Conservation (phyloP, 2,329 filamentous ascomycete genomes). For the Pyricularia pennisetigena region DNA sequence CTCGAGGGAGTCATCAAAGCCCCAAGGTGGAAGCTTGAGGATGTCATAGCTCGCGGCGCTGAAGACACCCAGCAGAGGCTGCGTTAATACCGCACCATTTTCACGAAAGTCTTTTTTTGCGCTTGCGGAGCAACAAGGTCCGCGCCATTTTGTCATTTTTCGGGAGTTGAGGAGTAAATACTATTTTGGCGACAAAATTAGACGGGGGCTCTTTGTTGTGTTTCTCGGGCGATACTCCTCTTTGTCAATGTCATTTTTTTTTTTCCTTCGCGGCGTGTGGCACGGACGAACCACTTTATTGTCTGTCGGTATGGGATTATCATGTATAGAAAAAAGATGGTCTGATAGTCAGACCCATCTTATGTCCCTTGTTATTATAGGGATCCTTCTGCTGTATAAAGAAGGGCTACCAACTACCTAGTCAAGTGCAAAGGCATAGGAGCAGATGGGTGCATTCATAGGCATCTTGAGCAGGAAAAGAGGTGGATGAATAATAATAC, state of each 20-base stretch:
- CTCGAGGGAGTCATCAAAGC: conserved; percentile 64
- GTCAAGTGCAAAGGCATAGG: neutral
- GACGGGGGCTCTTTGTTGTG: neutral
- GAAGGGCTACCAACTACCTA: neutral
- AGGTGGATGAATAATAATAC: neutral
- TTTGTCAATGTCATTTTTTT: neutral
- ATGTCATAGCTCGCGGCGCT: conserved; percentile 55
- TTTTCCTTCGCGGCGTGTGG: neutral
- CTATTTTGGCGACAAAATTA: neutral
- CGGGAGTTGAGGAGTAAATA: neutral
- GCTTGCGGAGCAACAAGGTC: neutral
- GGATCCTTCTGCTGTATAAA: neutral
- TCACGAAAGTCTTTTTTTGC: neutral
- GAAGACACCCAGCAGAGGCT: conserved; percentile 19
- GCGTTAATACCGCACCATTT: conserved; percentile 12
- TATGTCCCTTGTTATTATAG: neutral
- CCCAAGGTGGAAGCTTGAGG: conserved; percentile 77
- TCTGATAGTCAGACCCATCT: no score
- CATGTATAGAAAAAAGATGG: neutral
- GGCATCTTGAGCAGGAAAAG: neutral
- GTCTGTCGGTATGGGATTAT: neutral
- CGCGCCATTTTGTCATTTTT: neutral
- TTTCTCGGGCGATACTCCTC: neutral
- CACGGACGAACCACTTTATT: neutral
- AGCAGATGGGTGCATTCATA: neutral